These are phyloP conservation scores for Podospora tetraspora DNA, from an alignment of 495 filamentous ascomycete species.

Conservation along the genomic window DNA sequence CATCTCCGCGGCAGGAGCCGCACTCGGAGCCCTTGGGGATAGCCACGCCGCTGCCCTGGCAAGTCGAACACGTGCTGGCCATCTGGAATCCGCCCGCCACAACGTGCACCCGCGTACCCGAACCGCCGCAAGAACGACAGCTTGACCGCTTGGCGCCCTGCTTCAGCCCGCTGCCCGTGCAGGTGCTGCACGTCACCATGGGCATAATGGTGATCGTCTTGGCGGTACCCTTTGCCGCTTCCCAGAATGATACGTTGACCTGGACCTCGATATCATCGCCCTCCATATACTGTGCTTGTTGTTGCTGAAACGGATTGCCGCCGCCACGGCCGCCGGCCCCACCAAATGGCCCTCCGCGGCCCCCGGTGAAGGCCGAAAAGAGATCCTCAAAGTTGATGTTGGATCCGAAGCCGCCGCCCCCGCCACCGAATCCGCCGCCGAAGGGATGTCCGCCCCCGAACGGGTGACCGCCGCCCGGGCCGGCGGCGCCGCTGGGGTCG, in stretches of 20 bases:
- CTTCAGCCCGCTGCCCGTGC: constrained; percentile 78
- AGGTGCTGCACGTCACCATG: constrained; percentile 71
- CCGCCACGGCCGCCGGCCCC: constrained; percentile 45
- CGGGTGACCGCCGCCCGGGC: constrained; percentile 57
- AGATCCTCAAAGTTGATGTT: constrained; percentile 95
- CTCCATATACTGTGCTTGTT: constrained; percentile 71
- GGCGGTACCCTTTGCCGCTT: constrained; percentile 80
- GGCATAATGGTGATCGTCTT: constrained; percentile 78
- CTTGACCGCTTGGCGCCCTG: constrained; percentile 62
- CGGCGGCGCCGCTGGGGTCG: constrained; percentile 64
- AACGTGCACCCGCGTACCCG: constrained; percentile 79
- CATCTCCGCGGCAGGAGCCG: constrained; percentile 67
- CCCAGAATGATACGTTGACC: constrained; percentile 87
- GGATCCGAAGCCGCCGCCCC: constrained; percentile 58
- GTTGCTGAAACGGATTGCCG: constrained; percentile 58
- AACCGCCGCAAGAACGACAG: constrained; percentile 78
- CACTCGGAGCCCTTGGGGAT: constrained; percentile 77
- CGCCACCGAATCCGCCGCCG: constrained; percentile 55
- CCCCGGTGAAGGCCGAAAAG: constrained; percentile 73
- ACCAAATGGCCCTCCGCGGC: constrained; percentile 54
- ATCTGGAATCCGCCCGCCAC: constrained; percentile 94
- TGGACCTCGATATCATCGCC: constrained; percentile 94
- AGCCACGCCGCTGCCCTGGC: constrained; percentile 65
- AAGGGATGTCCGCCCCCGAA: constrained; percentile 59
- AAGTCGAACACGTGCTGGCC: constrained; percentile 77